Evolutionary conservation across 2,329 filamentous ascomycete species (phyloP), one percentile per base, ranked within the genome.

Genomic region (Amylocarpus encephaloides): DNA sequence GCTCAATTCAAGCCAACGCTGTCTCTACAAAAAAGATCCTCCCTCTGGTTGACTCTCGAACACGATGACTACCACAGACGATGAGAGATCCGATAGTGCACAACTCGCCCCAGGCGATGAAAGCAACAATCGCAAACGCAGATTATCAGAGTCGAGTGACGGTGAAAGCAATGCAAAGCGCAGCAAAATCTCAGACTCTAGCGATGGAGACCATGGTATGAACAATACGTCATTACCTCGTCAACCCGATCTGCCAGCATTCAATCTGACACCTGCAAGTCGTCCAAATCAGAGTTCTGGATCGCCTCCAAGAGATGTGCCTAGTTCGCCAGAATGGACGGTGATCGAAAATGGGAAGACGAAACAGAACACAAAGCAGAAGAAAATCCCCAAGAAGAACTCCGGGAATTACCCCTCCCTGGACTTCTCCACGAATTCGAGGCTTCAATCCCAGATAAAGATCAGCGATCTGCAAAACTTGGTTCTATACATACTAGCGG

Each of bases 401-500:
- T 76, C 74, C 3, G 73, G 70, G 51, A 78, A 77, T 59, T 85
- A 85, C 64, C 81, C 81, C 36, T 69, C 73, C 35, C 78, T 85
- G 55, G 69, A 69, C 16, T 82, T 84, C 59, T 78, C 79, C 15
- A 57, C 55, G 34, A 58, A 77, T 50, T 74, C 77, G 15, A 77
- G 79, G 58, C 70, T 86, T 6, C 76, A 82, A 59, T 73, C 74
- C 54, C 80, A 79, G 67, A 77, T 86, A 64, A 78, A 79, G 54
- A 71, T 86, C 41, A 76, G 75, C 52, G 78, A 82, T 54, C 66
- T 86, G 46, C 81, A 83, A 60, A 79, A 78, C 54, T 69, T 86
- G 39, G 73, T 84, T 22, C 71, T 84, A 10, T 86, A 86, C 66
- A 75, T 86, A 51, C 79, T 85, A 51, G 80, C 83, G 54, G 82